Evolutionary conservation across 2,329 filamentous ascomycete species (phyloP).

Genomic region (Penicillium sp.): DNA sequence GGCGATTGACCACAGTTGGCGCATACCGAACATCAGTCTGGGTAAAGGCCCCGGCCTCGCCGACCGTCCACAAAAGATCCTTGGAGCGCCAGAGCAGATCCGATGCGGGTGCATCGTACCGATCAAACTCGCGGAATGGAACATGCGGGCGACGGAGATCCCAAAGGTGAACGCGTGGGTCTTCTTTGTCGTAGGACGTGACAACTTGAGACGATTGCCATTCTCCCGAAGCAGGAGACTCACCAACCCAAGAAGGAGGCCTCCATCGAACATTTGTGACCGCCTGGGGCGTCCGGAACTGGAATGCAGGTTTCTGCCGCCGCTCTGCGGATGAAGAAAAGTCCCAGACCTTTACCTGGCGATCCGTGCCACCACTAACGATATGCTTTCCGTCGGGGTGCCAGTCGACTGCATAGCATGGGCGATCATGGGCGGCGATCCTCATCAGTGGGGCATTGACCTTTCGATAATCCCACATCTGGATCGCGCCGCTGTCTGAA

Average conservation of each 20-base stretch:
- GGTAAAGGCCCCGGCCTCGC: slow-evolving; percentile 59
- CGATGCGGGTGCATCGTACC: slow-evolving; percentile 54
- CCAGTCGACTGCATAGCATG: slow-evolving; percentile 64
- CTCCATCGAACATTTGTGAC: slow-evolving; percentile 63
- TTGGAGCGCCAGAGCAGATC: slow-evolving; percentile 65
- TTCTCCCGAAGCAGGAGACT: slow-evolving; percentile 50
- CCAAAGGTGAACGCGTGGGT: slow-evolving; percentile 62
- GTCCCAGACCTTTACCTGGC: slow-evolving; percentile 63
- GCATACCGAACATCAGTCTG: slow-evolving; percentile 62
- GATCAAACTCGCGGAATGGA: slow-evolving; percentile 61
- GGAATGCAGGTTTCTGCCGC: slow-evolving; percentile 58
- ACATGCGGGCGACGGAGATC: slow-evolving; percentile 61
- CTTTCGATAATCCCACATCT: slow-evolving; percentile 63
- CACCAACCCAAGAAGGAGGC: slow-evolving; percentile 56
- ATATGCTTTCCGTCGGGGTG: slow-evolving; percentile 66
- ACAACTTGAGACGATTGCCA: slow-evolving; percentile 63
- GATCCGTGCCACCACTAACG: slow-evolving; percentile 61
- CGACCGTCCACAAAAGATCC: slow-evolving; percentile 64
- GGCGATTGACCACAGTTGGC: slow-evolving; percentile 57
- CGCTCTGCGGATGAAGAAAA: slow-evolving; percentile 55
- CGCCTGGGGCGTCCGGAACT: slow-evolving; percentile 60
- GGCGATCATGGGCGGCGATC: slow-evolving; percentile 60
- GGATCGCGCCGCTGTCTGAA: slow-evolving; percentile 62
- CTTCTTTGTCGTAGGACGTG: slow-evolving; percentile 61
- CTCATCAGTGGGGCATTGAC: slow-evolving; percentile 56